Percentiles rank a stretch among this genome's conserved stretches.
phyloP scores from a whole-genome alignment of 2,329 filamentous ascomycete genomes.

The Nannizziopsis arthrosporioides region DNA sequence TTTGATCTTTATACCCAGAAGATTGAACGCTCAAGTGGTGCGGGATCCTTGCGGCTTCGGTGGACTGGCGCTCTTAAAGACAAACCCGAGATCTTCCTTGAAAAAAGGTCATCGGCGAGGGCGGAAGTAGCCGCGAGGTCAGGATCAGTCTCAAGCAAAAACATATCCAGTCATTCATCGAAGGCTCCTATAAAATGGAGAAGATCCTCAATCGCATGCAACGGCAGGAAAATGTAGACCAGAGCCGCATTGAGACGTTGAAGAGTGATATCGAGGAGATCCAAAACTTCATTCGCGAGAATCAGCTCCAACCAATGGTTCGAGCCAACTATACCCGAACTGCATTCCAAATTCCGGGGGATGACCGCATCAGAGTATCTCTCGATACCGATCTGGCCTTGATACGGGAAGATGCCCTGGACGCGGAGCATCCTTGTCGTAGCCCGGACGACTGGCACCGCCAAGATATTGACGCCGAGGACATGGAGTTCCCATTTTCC shows the following conservation, averaged over 20 bases:
- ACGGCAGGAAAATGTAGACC: conserved; percentile 55
- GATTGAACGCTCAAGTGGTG: conserved; percentile 61
- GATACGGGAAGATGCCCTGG: conserved; percentile 64
- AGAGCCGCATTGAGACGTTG: conserved; percentile 56
- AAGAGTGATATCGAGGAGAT: conserved; percentile 63
- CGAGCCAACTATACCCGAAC: conserved; percentile 89
- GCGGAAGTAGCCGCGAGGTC: conserved; percentile 65
- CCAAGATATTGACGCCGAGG: conserved; percentile 69
- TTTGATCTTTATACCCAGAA: conserved; percentile 83
- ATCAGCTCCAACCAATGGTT: conserved; percentile 69
- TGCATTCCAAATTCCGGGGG: conserved; percentile 89
- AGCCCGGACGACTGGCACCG: conserved; percentile 86
- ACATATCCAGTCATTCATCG: conserved; percentile 76
- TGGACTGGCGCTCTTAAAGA: conserved; percentile 81
- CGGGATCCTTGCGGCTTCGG: conserved; percentile 70
- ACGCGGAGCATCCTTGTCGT: conserved; percentile 73
- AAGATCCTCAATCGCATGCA: conserved; percentile 77
- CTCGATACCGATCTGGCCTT: conserved; percentile 88
- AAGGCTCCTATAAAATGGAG: conserved; percentile 81
- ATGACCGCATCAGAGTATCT: conserved; percentile 80
- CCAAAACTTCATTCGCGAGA: conserved; percentile 64
- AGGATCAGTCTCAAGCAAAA: conserved; percentile 86
- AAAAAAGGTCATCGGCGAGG: conserved; percentile 73
- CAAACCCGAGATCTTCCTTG: conserved; percentile 68
- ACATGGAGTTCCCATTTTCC: conserved; percentile 77